Evolutionary conservation across 768 basidiomycete species (phyloP), one percentile per base, ranked within the genome.

Genomic region (Lentinula lateritia): DNA sequence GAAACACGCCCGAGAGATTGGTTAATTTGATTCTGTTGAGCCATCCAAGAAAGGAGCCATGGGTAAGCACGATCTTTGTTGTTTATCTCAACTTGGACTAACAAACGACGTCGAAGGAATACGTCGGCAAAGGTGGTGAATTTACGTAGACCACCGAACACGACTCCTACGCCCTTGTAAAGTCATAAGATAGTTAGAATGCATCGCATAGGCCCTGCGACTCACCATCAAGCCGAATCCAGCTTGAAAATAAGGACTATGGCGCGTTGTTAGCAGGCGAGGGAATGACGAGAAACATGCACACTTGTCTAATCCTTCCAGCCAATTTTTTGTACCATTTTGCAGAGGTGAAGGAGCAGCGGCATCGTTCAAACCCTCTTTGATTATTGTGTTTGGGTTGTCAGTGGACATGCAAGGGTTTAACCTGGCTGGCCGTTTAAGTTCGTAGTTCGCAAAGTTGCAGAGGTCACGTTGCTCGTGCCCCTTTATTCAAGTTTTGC

Each of bases 21-120:
- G 84, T 77, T 62, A 10, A 50, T 39, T 20, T 59, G 58, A 20
- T 28, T 61, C 52, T 92, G 88, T 53, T 83, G 82, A 6, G 94
- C 85, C 91, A 98, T 92, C 96, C 97, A 99, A 54, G 89, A 79
- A 45, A 99, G 85, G 73, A 98, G 95, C 95, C 97, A 98, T 50
- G 93, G 90, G 72, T 98, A 98, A 8, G 95, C 81, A 41, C 84
- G 89, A 73, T 99, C 97, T 70, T 93, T 95, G 71, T 95, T 96
- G 63, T 92, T 93, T 66, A 99, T 93, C 76, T 99, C 97, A 57
- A 98, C 83, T 13, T 93, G 89, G 41, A 98, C 95, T 57, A 98
- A 87, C 79, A 99, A 83, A 43, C 96, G 86, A 36, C 97, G 82
- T 53, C 90, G 93, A 57, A 95, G 85, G 43, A 91, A 82, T 6